Percentiles rank a stretch among this genome's conserved stretches.
Evolutionary conservation across 371 early-diverging fungal genomes (phyloP).

Genomic region (Mitosporidium daphniae): DNA sequence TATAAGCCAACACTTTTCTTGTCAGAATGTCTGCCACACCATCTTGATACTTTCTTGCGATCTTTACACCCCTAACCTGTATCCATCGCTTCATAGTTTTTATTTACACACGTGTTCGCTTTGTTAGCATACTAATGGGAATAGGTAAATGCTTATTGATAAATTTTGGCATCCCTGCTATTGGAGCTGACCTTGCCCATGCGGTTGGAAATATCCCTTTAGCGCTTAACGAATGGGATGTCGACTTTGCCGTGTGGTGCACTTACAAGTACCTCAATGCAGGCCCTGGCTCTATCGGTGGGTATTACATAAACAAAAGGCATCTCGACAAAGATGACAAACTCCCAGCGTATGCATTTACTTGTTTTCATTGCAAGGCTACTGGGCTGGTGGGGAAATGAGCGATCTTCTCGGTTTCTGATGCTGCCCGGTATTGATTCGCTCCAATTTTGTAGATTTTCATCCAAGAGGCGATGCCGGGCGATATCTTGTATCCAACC

Average conservation of each 20-base stretch:
- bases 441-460: constrained; percentile 14
- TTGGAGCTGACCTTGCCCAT: constrained; percentile 78
- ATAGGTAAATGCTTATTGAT: too few relatives aligned
- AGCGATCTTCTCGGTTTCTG: constrained; percentile 28
- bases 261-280: constrained; percentile 80
- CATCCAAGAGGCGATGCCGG: constrained; percentile 33
- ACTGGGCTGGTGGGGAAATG: constrained; percentile 78
- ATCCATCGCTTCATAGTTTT: too few relatives aligned
- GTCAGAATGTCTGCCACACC: too few relatives aligned
- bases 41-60: too few relatives aligned
- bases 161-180: too few relatives aligned
- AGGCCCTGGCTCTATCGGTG: constrained; percentile 55
- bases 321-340: constrained; percentile 1
- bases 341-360: too few relatives aligned
- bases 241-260: constrained; percentile 92
- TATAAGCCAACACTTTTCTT: too few relatives aligned
- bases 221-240: constrained; percentile 58
- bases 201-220: constrained; percentile 66
- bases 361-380: too few relatives aligned
- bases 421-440: constrained; percentile 18
- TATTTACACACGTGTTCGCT: too few relatives aligned
- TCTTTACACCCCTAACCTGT: too few relatives aligned
- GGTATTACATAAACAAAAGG: background rate
- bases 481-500: constrained; percentile 56
- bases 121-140: too few relatives aligned